These are phyloP conservation scores for Nakaseomyces glabratus DNA, from an alignment of 1,139 yeast species.

Conservation along the genomic window DNA sequence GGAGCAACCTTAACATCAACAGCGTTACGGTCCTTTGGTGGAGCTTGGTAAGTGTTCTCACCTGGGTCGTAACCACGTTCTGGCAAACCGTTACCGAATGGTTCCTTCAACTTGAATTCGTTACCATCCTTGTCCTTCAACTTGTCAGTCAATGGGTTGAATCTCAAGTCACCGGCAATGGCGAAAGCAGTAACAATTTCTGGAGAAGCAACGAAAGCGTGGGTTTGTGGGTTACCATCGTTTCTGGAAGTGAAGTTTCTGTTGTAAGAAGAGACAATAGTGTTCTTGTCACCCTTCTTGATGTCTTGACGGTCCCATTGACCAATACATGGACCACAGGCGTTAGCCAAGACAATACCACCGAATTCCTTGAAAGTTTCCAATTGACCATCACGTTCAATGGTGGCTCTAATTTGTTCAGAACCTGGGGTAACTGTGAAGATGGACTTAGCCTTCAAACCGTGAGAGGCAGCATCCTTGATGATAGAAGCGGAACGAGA, in stretches of 20 bases:
- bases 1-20: conserved; percentile 76
- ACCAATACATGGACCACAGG: conserved; percentile 99
- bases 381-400: conserved; percentile 94
- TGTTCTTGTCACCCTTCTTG: conserved; percentile 96
- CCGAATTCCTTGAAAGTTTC: conserved; percentile 86
- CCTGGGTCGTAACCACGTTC: conserved; percentile 88
- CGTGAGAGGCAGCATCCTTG: conserved; percentile 82
- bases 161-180: conserved; percentile 94
- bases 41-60: conserved; percentile 95
- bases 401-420: conserved; percentile 97
- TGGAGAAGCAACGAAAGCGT: conserved; percentile 97
- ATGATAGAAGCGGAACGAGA: conserved; percentile 93
- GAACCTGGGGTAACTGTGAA: conserved; percentile 98
- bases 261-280: conserved; percentile 97
- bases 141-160: conserved; percentile 95
- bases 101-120: conserved; percentile 87
- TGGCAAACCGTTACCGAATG: conserved; percentile 91
- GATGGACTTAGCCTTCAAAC: conserved; percentile 80
- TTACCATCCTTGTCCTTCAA: conserved; percentile 91
- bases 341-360: conserved; percentile 93
- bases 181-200: conserved; percentile 96
- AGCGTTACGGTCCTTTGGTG: conserved; percentile 76
- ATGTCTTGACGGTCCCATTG: conserved; percentile 99
- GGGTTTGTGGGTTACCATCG: conserved; percentile 98
- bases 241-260: conserved; percentile 98